These are phyloP conservation scores for Trichoderma asperellum DNA, from an alignment of 2,329 filamentous ascomycete species.

Conservation along the genomic window DNA sequence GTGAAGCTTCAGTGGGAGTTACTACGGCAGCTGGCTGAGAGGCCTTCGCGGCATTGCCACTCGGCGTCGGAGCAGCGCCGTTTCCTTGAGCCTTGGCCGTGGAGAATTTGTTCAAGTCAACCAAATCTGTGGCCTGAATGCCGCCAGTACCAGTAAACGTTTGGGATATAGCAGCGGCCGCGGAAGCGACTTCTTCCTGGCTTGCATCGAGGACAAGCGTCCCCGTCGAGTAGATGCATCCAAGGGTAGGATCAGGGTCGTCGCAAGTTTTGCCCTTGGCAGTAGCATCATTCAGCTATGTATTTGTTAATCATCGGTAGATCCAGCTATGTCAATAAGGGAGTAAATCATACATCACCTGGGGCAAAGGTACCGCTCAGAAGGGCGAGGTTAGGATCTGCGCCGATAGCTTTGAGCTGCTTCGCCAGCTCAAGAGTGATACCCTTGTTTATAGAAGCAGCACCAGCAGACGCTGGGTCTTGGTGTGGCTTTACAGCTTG, in stretches of 20 bases:
- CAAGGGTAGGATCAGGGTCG: neutral
- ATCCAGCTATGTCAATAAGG: no score
- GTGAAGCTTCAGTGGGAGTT: neutral
- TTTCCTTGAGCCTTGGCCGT: neutral
- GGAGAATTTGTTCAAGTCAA: neutral
- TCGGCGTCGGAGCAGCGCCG: neutral
- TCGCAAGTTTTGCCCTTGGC: neutral
- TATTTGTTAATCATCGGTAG: neutral
- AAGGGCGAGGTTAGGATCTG: slow-evolving; percentile 3
- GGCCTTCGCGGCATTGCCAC: neutral
- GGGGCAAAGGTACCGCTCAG: slow-evolving; percentile 10
- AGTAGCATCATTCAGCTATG: neutral
- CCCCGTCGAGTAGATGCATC: slow-evolving; percentile 4
- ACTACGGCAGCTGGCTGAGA: neutral
- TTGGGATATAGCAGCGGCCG: neutral
- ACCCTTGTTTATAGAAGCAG: slow-evolving; percentile 3
- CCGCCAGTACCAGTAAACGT: neutral
- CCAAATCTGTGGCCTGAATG: neutral
- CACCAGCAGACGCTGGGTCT: slow-evolving; percentile 7
- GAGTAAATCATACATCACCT: neutral
- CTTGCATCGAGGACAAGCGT: slow-evolving; percentile 9
- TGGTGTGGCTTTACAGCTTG: slow-evolving; percentile 8
- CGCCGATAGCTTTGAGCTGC: slow-evolving; percentile 6
- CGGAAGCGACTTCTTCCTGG: slow-evolving; percentile 2
- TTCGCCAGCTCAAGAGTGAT: slow-evolving; percentile 15